Evolutionary conservation across 73 alveolate genomes (phyloP), one percentile per base, ranked within the genome.

Genomic region (Breviolum minutum): DNA sequence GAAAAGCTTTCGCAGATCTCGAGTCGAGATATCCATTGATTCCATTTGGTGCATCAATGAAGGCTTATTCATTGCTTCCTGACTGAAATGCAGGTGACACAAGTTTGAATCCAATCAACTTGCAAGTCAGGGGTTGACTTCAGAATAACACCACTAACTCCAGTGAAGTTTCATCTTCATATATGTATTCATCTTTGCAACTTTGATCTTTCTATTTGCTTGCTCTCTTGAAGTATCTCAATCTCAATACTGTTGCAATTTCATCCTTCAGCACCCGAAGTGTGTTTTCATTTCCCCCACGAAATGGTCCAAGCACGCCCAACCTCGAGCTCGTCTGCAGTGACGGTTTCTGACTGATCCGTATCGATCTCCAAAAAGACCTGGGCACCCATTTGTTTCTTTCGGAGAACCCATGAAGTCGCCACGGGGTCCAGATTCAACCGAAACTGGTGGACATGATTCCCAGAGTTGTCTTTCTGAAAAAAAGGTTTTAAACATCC

Each of bases 341-440:
- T 88, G 84, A 88, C 69, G 54, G 73, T 69, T 13, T 88, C 73
- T 10, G 95, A 88, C 22, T 60, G 22, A 76, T 88, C 95, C 6
- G 76, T 85, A 54, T 88, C 95, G 60, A 88, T 88, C 76, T 88
- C 95, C 14, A 73, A 29, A n/a, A 88, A 88, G 85, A 32, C 95
- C 95, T 88, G 89, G 17, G 10, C 7, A 27, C 60, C 14, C 19
- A 27, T n/a, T 5, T 5, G 63, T 7, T 22, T 68, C 24, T 22
- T 77, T 26, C 63, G 63, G 10, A 77, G 16, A 9, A 77, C 86
- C 22, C 63, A 26, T 14, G 30, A 30, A 40, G 54, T 40, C 54
- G 3, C 54, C 54, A 40, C 0, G 54, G 54, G 54, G 5, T 40
- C 3, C 54, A 40, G 54, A 40, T 40, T 40, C 54, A 40, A 40